Evolutionary conservation across 1,284 basidiomycete species (phyloP).

Genomic region (Lignosus rhinocerotis): DNA sequence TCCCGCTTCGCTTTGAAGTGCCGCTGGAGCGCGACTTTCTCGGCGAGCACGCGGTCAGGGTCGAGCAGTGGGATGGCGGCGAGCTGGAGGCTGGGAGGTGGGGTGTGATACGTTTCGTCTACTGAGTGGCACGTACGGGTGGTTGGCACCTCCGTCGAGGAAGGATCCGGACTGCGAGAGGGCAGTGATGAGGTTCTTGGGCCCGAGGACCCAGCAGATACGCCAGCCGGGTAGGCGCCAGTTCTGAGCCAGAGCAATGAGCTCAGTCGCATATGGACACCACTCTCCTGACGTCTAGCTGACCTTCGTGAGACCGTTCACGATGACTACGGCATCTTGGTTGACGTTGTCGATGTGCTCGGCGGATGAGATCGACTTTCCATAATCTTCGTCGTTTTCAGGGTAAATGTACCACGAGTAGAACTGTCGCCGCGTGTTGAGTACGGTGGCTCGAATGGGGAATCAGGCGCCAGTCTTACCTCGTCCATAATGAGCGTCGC

Average conservation of each 20-base stretch:
- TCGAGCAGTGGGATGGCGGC: conserved; percentile 84
- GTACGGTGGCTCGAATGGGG: neutral
- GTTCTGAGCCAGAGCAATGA: conserved; percentile 48
- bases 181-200: conserved; percentile 85
- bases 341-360: conserved; percentile 86
- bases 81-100: conserved; percentile 65
- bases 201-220: conserved; percentile 94
- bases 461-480: conserved; percentile 41
- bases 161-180: conserved; percentile 88
- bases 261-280: neutral
- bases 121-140: conserved; percentile 58
- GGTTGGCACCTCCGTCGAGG: conserved; percentile 87
- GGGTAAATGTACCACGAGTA: conserved; percentile 93
- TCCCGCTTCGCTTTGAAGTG: conserved; percentile 93
- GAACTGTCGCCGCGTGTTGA: conserved; percentile 49
- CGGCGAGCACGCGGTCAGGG: conserved; percentile 63
- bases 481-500: conserved; percentile 89
- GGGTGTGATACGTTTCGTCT: too few relatives aligned
- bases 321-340: conserved; percentile 79
- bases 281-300: conserved; percentile 8
- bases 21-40: conserved; percentile 82
- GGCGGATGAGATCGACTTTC: conserved; percentile 82
- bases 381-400: conserved; percentile 71
- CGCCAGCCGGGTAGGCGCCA: conserved; percentile 94
- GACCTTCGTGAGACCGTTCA: conserved; percentile 93